Evolutionary conservation across 345 rosid genomes (phyloP).

Genomic region (Syzygium aqueum): DNA sequence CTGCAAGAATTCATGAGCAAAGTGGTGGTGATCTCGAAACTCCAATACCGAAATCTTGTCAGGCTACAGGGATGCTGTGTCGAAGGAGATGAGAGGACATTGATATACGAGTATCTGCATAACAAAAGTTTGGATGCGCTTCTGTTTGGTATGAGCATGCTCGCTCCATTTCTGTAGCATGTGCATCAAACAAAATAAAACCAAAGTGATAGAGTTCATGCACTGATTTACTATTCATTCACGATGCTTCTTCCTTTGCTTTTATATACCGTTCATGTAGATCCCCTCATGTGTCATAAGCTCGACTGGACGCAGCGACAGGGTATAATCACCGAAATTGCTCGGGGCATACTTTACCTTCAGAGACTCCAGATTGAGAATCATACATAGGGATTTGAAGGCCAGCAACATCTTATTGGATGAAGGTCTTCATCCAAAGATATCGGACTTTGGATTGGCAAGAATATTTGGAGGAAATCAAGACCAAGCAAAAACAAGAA

Average conservation of each 20-base stretch:
- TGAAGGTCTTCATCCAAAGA: not conserved
- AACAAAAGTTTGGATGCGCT: constrained; percentile 23
- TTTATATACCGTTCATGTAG: constrained; percentile 1
- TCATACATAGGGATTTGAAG: not conserved
- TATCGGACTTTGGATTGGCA: not conserved
- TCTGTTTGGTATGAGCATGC: constrained; percentile 8
- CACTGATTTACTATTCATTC: not conserved
- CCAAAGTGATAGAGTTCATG: not conserved
- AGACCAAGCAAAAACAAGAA: not conserved
- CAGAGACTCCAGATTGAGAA: not conserved
- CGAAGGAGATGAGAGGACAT: constrained; percentile 19
- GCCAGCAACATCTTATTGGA: not conserved
- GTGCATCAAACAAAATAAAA: not conserved
- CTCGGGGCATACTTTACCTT: constrained; percentile 17
- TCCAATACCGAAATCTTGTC: constrained; percentile 27
- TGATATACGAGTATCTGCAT: constrained; percentile 20
- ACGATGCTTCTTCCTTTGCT: not conserved
- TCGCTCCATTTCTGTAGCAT: not conserved
- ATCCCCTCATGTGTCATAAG: constrained; percentile 5
- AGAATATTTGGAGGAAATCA: not conserved
- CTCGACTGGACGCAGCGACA: constrained; percentile 27
- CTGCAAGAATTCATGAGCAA: constrained; percentile 26
- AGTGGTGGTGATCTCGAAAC: constrained; percentile 20
- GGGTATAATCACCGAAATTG: constrained; percentile 28
- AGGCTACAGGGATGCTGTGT: constrained; percentile 18